A percentile compares a stretch with the other conserved stretches of the same genome.
Evolutionary conservation across 352 stramenopile species (phyloP).

Genomic region (Globisporangium alternatum): DNA sequence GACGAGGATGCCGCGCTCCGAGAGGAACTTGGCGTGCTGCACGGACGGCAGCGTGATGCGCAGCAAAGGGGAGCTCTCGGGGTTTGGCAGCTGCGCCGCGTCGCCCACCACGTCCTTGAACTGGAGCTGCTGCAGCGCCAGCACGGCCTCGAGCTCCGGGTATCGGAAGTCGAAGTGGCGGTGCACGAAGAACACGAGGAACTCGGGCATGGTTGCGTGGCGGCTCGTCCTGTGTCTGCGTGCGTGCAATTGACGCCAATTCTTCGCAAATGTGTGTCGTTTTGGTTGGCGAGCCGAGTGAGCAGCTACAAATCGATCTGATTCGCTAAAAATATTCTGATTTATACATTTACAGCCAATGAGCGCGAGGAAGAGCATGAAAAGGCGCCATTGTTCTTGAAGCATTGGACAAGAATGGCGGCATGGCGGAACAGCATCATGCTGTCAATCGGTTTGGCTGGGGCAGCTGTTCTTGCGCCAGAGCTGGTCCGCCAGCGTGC

Average conservation of each 20-base stretch:
- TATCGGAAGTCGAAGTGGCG: constrained; percentile 83
- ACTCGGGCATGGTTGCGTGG: constrained; percentile 43
- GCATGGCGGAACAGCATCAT: neutral
- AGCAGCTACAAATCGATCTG: constrained; percentile 2
- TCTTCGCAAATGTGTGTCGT: neutral
- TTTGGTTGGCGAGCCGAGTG: constrained; percentile 9
- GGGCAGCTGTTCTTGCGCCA: constrained; percentile 9
- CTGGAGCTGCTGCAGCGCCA: constrained; percentile 54
- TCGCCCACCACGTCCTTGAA: constrained; percentile 31
- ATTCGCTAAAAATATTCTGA: neutral
- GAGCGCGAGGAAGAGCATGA: constrained; percentile 1
- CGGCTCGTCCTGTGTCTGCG: neutral
- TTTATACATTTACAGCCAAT: constrained; percentile 7
- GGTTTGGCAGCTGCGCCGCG: constrained; percentile 33
- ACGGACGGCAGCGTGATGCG: constrained; percentile 53
- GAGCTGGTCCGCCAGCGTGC: constrained; percentile 18
- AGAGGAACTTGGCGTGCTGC: constrained; percentile 73
- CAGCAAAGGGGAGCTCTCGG: constrained; percentile 60
- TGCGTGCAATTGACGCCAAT: too few relatives aligned
- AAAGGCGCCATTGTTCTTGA: neutral
- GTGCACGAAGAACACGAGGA: constrained; percentile 82
- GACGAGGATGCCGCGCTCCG: constrained; percentile 71
- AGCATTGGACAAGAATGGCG: neutral
- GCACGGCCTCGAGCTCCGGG: constrained; percentile 72
- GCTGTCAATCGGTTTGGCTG: neutral